Evolutionary conservation across 2,329 filamentous ascomycete genomes (phyloP), one percentile per base, ranked within the genome.

Genomic region (Cercospora beticola): DNA sequence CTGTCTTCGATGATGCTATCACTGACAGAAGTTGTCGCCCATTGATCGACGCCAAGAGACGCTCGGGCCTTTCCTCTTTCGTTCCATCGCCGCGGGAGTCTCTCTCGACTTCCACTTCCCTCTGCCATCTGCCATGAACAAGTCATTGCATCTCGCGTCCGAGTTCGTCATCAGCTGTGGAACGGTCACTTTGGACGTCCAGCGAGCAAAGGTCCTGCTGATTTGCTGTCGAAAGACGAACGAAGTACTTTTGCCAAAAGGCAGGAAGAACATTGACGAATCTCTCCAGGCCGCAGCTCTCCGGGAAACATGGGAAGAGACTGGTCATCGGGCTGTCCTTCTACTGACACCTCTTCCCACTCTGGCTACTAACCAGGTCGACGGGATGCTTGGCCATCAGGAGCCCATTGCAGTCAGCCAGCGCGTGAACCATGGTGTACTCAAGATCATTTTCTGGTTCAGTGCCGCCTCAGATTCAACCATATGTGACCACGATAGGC

Each of bases 341-440:
- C 56, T 59, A 16, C 64, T 40, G 31, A 46, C 57, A n/a, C 10
- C 56, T 28, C n/a, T 60, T 49, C 54, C 87, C 2, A 90, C 84
- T 0, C 87, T 59, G 28, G 56, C 56, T 59, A 36, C 56, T 28
- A n/a, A 9, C 16, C 56, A 56, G 30, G n/a, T 10, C 16, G 56
- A 59, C n/a, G 14, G 28, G 16, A 36, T 21, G 28, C 56, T 59
- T 10, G 7, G 56, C 49, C 30, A 59, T 36, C 56, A 36, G 56
- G 56, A 59, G 10, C 30, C 56, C 4, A 7, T 59, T n/a, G 56
- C 56, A 23, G 9, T 59, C 30, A 59, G 56, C 28, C 56, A 59
- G 18, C 56, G 56, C 28, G 31, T 36, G 56, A 33, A 18, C 28
- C 5, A 33, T 23, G 30, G 16, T 59, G 56, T 59, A 9, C 56